Base-by-base conservation (phyloP, 2,329 filamentous ascomycete species). In the Penicillium olsonii region DNA sequence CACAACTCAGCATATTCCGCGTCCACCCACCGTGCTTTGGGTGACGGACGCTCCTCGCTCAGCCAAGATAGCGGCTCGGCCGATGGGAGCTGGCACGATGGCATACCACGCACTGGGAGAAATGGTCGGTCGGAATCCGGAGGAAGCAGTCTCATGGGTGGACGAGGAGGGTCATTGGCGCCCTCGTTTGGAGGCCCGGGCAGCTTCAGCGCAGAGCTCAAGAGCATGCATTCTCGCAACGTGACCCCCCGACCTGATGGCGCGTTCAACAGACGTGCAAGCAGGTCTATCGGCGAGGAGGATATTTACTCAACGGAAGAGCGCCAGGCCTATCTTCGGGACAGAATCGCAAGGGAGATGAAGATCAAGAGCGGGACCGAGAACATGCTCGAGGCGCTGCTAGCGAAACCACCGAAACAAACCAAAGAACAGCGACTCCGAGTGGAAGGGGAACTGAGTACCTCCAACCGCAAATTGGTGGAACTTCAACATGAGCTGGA, bases 321-420 rank as follows among this genome's bases (percentile, higher is more conserved):
- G 70, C 82, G 84, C 34, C 84, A 96, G 62, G 82, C 85, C 18
- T 78, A 83, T 43, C 80, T 96, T 55, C 86, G 87, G 64, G 92
- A 96, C 62, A 84, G 87, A 65, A 87, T 99, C 56, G 92, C 91
- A 60, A 92, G 95, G 64, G 95, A 99, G 75, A 86, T 92, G 75
- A 97, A 97, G 78, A 97, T 99, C 68, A 96, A 95, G 72, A 88
- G 92, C 63, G 94, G 94, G 17, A 96, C 92, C 50, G 94, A 99
- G 77, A 99, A 99, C 68, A 86, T 99, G 83, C 79, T 99, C 33
- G 94, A 99, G 75, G 94, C 94, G 11, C 76, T 99, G 57, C 90
- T 96, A 69, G 83, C 85, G 37, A 99, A 99, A 73, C 96, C 95
- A 70, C 87, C 90, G 38, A 99, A 97, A 74, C 92, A 97, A 69